Evolutionary conservation across 129 eudicot genomes (phyloP).

Genomic region (Sambucus nigra): DNA sequence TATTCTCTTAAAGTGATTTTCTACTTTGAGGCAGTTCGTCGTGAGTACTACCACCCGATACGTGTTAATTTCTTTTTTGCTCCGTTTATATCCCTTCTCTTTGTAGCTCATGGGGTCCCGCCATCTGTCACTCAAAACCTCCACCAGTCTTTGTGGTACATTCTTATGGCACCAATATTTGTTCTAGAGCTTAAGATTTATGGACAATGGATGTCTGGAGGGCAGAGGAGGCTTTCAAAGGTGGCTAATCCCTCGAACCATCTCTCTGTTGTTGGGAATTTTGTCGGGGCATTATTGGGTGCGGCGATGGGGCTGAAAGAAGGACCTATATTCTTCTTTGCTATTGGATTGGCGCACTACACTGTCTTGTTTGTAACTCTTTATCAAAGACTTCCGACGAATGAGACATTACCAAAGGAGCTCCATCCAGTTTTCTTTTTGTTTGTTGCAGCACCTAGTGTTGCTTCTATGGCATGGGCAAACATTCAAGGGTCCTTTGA

Average conservation of each 20-base stretch:
- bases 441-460: conserved; percentile 85
- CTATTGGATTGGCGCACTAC: conserved; percentile 88
- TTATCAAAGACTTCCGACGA: conserved; percentile 90
- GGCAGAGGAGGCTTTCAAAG: conserved; percentile 76
- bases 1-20: conserved; percentile 61
- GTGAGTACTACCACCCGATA: conserved; percentile 84
- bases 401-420: conserved; percentile 88
- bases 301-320: conserved; percentile 86
- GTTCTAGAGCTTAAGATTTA: conserved; percentile 74
- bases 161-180: conserved; percentile 67
- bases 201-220: conserved; percentile 99
- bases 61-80: conserved; percentile 93
- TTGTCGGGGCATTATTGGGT: conserved; percentile 80
- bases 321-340: conserved; percentile 90
- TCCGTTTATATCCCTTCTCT: conserved; percentile 71
- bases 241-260: conserved; percentile 89
- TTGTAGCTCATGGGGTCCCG: conserved; percentile 68
- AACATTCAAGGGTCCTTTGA: conserved; percentile 69
- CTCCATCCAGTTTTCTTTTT: conserved; percentile 92
- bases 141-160: conserved; percentile 52
- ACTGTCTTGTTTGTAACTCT: conserved; percentile 75
- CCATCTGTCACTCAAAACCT: conserved; percentile 28
- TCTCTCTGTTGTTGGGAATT: conserved; percentile 71
- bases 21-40: conserved; percentile 91
- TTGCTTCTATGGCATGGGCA: conserved; percentile 94